These are phyloP conservation scores for Termitomyces sp. DNA, from an alignment of 768 basidiomycete genomes.

Conservation along the genomic window DNA sequence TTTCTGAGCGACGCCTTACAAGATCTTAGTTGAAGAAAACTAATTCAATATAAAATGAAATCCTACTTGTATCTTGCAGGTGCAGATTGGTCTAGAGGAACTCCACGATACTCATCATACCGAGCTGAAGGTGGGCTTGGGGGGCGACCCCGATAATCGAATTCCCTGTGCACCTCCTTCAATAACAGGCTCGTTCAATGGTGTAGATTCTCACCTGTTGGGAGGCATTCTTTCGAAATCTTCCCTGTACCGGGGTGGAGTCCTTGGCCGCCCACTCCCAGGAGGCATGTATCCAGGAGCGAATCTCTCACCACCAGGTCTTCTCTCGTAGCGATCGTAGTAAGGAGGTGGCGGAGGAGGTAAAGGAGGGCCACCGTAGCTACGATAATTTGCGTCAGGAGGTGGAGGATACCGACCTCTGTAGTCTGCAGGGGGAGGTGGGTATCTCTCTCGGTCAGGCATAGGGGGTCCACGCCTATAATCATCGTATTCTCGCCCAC, in stretches of 20 bases:
- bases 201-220: conserved; percentile 38
- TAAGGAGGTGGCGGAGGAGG: conserved; percentile 39
- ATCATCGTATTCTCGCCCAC: conserved; percentile 69
- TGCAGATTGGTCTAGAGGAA: conserved; percentile 34
- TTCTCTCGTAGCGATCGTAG: conserved; percentile 61
- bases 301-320: conserved; percentile 47
- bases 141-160: conserved; percentile 50
- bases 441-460: conserved; percentile 48
- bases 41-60: neutral
- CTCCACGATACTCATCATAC: conserved; percentile 48
- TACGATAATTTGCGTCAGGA: conserved; percentile 46
- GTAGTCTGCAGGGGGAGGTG: conserved; percentile 44
- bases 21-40: neutral
- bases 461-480: conserved; percentile 44
- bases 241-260: conserved; percentile 54
- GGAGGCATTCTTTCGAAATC: conserved; percentile 56
- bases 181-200: neutral
- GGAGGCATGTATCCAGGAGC: conserved; percentile 38
- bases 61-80: conserved; percentile 43
- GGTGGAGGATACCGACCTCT: conserved; percentile 55
- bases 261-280: conserved; percentile 50
- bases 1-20: conserved; percentile 65
- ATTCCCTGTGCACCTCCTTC: conserved; percentile 37
- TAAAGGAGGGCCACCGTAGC: conserved; percentile 45
- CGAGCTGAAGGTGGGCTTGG: conserved; percentile 47